phyloP scores from a whole-genome alignment of 2,329 filamentous ascomycete genomes.

The Periglandula ipomoeae region DNA sequence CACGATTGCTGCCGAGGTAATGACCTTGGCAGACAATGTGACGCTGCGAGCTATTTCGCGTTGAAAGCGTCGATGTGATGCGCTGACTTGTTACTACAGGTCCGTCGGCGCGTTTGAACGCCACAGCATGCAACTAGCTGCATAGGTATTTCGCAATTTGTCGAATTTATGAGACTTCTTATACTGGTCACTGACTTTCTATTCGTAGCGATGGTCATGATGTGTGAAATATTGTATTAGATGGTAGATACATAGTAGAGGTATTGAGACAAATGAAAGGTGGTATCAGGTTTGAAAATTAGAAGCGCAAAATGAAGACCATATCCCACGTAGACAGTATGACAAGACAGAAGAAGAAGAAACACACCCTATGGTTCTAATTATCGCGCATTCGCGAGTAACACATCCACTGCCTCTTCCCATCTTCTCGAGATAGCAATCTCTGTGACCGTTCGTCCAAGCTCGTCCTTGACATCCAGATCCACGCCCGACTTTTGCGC shows the following conservation, averaged over 20 bases:
- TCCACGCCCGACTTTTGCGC: constrained; percentile 40
- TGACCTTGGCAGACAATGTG: no score
- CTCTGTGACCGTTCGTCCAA: constrained; percentile 44
- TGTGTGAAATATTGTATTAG: no score
- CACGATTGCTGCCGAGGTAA: background rate
- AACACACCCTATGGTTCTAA: background rate
- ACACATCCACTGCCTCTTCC: constrained; percentile 44
- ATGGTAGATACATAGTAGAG: background rate
- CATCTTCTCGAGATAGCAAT: constrained; percentile 49
- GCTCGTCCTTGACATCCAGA: constrained; percentile 42
- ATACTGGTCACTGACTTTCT: no score
- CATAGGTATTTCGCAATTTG: no score
- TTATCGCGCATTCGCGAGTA: constrained; percentile 28
- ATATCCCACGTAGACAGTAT: background rate
- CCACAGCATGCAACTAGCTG: no score
- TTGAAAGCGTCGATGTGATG: no score
- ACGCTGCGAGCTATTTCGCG: no score
- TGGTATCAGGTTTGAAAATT: background rate
- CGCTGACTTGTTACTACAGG: no score
- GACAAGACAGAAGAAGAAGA: background rate
- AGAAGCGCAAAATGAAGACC: background rate
- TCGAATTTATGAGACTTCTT: no score
- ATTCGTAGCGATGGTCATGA: no score
- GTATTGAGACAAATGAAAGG: background rate
- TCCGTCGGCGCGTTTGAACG: no score